These are phyloP conservation scores for Cnidoscolus chayamansa DNA, from an alignment of 441 rosid genomes.

Conservation along the genomic window DNA sequence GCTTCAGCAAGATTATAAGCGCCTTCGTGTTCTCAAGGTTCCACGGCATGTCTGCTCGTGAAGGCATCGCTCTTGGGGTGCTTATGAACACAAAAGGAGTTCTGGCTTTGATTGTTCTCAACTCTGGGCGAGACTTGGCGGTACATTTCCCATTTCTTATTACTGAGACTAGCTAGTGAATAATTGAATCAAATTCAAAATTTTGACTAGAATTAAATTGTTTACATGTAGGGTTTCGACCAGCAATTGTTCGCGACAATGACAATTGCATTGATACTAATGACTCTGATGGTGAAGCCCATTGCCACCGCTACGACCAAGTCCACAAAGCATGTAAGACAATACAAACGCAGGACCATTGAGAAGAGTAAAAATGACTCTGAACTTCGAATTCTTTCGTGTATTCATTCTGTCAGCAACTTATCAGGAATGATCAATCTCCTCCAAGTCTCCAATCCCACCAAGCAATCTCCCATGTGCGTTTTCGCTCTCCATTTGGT, in stretches of 20 bases:
- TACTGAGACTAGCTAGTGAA: too few relatives aligned
- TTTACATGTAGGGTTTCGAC: conserved; percentile 35
- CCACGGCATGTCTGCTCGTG: conserved; percentile 25
- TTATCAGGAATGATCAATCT: conserved; percentile 42
- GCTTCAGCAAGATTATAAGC: conserved; percentile 31
- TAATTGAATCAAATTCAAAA: too few relatives aligned
- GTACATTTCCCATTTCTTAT: conserved; percentile 13
- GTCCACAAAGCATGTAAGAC: conserved; percentile 19
- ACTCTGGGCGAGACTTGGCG: conserved; percentile 30
- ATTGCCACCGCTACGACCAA: conserved; percentile 30
- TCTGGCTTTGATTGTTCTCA: conserved; percentile 35
- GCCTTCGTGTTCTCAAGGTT: conserved; percentile 24
- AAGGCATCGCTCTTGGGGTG: conserved; percentile 38
- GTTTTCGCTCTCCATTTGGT: conserved; percentile 50
- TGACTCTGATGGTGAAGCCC: conserved; percentile 46
- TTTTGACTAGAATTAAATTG: not conserved
- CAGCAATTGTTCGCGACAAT: conserved; percentile 30
- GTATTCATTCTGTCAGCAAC: conserved; percentile 37
- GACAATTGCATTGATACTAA: conserved; percentile 31
- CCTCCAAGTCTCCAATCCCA: conserved; percentile 42
- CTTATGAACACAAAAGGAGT: conserved; percentile 54
- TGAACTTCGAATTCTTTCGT: conserved; percentile 41
- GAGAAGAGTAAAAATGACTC: conserved; percentile 26
- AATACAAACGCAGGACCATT: conserved; percentile 33
- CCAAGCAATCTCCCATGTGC: conserved; percentile 43